Evolutionary conservation across 108 stramenopile genomes (phyloP).

Genomic region (Skeletonema marinoi): DNA sequence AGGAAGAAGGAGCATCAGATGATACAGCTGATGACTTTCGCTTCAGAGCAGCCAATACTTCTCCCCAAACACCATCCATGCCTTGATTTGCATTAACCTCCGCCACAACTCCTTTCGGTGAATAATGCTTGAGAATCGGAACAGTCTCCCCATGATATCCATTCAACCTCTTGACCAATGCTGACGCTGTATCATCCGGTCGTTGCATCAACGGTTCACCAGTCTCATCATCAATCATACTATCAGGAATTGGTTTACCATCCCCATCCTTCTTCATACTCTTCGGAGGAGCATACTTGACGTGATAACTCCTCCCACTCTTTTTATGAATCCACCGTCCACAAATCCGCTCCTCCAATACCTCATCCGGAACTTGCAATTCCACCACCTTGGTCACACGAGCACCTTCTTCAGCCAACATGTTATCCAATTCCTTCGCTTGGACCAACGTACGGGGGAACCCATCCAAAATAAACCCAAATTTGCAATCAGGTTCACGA

Average conservation of each 20-base stretch:
- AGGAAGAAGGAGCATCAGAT: background rate
- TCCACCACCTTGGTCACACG: conserved; percentile 93
- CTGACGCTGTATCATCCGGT: conserved; percentile 93
- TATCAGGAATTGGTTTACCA: conserved; percentile 69
- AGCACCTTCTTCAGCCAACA: conserved; percentile 90
- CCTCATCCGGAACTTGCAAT: conserved; percentile 92
- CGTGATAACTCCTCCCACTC: conserved; percentile 95
- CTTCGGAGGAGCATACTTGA: conserved; percentile 95
- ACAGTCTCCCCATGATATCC: conserved; percentile 96
- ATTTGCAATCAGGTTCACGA: conserved; percentile 86
- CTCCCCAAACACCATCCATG: conserved; percentile 89
- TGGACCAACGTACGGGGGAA: conserved; percentile 98
- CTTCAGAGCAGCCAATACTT: conserved; percentile 73
- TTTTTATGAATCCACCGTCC: conserved; percentile 96
- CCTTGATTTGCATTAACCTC: conserved; percentile 92
- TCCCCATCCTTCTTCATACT: conserved; percentile 69
- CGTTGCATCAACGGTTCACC: conserved; percentile 96
- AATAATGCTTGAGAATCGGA: conserved; percentile 96
- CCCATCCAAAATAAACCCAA: conserved; percentile 98
- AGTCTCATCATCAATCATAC: conserved; percentile 93
- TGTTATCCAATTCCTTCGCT: conserved; percentile 93
- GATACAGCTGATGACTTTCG: conserved; percentile 2
- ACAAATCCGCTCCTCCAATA: conserved; percentile 96
- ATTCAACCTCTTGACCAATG: conserved; percentile 87
- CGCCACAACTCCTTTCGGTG: conserved; percentile 78